phyloP scores from a whole-genome alignment of 2,329 filamentous ascomycete genomes.

The Paecilomyces fulvus region DNA sequence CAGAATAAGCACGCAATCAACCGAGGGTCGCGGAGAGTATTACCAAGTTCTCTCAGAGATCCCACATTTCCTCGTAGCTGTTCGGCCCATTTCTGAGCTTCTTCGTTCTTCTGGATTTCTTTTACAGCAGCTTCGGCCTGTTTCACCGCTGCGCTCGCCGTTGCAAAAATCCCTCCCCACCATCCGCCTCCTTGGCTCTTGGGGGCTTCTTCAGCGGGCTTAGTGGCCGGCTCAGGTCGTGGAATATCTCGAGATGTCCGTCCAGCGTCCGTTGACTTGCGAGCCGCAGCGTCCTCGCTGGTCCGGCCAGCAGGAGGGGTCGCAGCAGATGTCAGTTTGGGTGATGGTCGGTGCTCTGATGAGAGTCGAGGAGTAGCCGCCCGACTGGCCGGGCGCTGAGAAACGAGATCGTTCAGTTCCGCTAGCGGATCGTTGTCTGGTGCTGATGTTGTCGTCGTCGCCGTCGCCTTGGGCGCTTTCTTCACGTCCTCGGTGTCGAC shows the following conservation, averaged over 20 bases:
- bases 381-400: constrained; percentile 59
- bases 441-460: constrained; percentile 9
- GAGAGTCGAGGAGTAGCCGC: constrained; percentile 71
- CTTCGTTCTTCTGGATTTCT: constrained; percentile 92
- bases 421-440: constrained; percentile 69
- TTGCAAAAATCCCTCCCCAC: constrained; percentile 82
- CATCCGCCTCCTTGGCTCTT: constrained; percentile 58
- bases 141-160: constrained; percentile 66
- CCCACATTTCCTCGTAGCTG: constrained; percentile 87
- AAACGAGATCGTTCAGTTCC: constrained; percentile 73
- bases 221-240: constrained; percentile 30
- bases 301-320: constrained; percentile 40
- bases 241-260: constrained; percentile 54
- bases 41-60: constrained; percentile 67
- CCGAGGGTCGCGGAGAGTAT: constrained; percentile 12
- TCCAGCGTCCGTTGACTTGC: constrained; percentile 72
- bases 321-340: constrained; percentile 43
- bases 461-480: constrained; percentile 18
- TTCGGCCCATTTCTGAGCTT: constrained; percentile 92
- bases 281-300: constrained; percentile 56
- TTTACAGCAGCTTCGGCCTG: constrained; percentile 88
- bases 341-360: constrained; percentile 44
- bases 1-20: constrained; percentile 1
- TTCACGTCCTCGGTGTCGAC: constrained; percentile 23
- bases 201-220: constrained; percentile 36